phyloP scores from a whole-genome alignment of 139 green algal species.

The Asterochloris erici region DNA sequence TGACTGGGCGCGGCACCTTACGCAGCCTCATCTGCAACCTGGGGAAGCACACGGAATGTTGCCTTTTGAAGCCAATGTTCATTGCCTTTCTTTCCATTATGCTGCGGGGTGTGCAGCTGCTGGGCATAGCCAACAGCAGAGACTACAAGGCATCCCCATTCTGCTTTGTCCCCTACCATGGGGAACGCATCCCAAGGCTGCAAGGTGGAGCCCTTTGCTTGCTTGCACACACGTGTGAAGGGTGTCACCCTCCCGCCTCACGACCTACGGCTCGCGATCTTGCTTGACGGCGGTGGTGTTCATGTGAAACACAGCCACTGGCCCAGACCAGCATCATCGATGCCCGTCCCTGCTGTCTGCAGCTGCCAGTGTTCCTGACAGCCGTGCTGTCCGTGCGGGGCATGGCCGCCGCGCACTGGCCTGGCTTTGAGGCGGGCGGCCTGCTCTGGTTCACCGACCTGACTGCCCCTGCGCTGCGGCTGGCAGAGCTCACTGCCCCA shows the following conservation, averaged over 20 bases:
- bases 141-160: background rate
- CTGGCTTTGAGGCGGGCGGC: constrained; percentile 58
- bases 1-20: background rate
- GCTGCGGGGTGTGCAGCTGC: background rate
- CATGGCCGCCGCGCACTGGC: constrained; percentile 60
- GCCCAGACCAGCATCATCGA: background rate
- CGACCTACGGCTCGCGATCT: no score
- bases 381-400: constrained; percentile 46
- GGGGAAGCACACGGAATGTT: background rate
- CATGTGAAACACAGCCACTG: background rate
- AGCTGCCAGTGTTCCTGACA: constrained; percentile 64
- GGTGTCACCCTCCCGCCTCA: background rate
- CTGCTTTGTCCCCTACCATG: background rate
- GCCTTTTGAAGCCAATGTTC: background rate
- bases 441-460: constrained; percentile 77
- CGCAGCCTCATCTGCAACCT: no score
- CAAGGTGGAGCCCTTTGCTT: background rate
- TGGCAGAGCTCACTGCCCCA: constrained; percentile 31
- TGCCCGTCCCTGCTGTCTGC: constrained; percentile 5
- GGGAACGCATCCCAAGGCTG: background rate
- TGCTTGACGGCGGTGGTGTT: background rate
- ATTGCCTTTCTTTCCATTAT: background rate
- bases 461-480: constrained; percentile 46
- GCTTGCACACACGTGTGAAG: background rate
- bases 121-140: background rate